Percentiles rank a stretch among this genome's conserved stretches.
Evolutionary conservation across 371 early-diverging fungal species (phyloP).

Genomic region (Actinomortierella wolfii): DNA sequence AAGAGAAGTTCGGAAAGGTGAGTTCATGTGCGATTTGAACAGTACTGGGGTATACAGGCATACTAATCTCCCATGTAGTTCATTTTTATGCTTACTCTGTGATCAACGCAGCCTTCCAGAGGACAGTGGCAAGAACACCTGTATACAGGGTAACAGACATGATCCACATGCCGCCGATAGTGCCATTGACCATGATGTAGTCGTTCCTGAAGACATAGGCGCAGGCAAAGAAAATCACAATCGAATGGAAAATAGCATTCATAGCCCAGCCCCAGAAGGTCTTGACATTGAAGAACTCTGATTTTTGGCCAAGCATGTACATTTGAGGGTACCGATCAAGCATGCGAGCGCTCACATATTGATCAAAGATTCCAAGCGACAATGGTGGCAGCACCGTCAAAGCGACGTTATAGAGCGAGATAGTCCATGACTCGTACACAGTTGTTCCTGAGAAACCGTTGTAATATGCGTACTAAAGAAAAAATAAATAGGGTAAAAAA

Average conservation of each 20-base stretch:
- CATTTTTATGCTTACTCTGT: constrained; percentile 65
- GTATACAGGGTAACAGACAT: constrained; percentile 82
- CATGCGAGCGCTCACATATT: constrained; percentile 90
- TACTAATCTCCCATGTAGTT: too few species aligned
- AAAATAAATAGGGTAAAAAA: constrained; percentile 9
- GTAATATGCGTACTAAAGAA: constrained; percentile 75
- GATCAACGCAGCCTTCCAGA: constrained; percentile 84
- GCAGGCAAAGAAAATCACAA: constrained; percentile 31
- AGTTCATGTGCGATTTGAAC: background rate
- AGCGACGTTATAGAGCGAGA: constrained; percentile 88
- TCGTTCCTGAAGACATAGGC: constrained; percentile 62
- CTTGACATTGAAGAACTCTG: constrained; percentile 90
- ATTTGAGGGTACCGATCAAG: constrained; percentile 96
- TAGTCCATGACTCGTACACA: constrained; percentile 93
- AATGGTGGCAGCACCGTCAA: constrained; percentile 91
- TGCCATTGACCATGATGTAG: constrained; percentile 66
- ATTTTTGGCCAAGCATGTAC: constrained; percentile 91
- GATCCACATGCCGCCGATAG: constrained; percentile 78
- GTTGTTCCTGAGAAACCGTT: constrained; percentile 93
- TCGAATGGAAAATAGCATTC: constrained; percentile 94
- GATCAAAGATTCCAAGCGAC: constrained; percentile 93
- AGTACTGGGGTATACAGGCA: too few species aligned
- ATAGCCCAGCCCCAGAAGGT: constrained; percentile 94
- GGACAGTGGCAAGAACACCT: constrained; percentile 77
- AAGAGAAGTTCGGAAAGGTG: background rate